Percentiles rank a stretch among this genome's conserved stretches.
Conservation (phyloP, 768 basidiomycete species). For the Cubamyces lactineus region DNA sequence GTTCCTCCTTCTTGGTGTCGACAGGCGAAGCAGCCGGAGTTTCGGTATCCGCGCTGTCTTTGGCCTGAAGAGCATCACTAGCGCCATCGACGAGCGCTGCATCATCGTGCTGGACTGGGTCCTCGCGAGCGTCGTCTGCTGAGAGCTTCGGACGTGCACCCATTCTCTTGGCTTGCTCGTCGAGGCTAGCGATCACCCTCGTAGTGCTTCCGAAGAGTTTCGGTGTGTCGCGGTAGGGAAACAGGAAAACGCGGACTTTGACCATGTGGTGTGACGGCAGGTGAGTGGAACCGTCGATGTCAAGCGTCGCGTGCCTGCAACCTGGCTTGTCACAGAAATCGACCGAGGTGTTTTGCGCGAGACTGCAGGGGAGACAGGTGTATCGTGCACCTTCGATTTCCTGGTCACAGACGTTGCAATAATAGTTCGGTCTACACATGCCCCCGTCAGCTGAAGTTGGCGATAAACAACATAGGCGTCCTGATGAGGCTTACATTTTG, state of each 20-base stretch:
- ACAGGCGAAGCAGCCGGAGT: background rate
- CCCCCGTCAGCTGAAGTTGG: background rate
- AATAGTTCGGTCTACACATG: background rate
- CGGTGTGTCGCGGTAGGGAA: background rate
- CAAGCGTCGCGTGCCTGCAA: background rate
- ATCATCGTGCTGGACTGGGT: background rate
- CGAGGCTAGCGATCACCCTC: background rate
- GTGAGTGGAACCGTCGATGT: background rate
- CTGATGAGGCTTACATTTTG: background rate
- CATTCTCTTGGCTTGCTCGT: background rate
- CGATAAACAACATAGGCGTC: background rate
- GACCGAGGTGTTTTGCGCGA: background rate
- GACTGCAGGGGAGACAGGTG: background rate
- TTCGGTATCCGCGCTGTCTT: background rate
- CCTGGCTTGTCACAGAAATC: conserved; percentile 10
- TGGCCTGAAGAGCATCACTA: background rate
- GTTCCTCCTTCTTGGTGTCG: too few species aligned
- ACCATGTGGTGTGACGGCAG: conserved; percentile 10
- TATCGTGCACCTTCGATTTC: background rate
- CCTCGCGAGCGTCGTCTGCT: background rate
- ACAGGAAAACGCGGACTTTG: background rate
- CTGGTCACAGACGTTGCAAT: background rate
- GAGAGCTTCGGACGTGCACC: background rate
- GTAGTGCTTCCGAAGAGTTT: background rate
- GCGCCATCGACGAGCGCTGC: background rate